A percentile compares a stretch with the other conserved stretches of the same genome.
These are phyloP conservation scores for Graphilbum ipis-grandicollis DNA, from an alignment of 2,329 filamentous ascomycete genomes.

Conservation along the genomic window DNA sequence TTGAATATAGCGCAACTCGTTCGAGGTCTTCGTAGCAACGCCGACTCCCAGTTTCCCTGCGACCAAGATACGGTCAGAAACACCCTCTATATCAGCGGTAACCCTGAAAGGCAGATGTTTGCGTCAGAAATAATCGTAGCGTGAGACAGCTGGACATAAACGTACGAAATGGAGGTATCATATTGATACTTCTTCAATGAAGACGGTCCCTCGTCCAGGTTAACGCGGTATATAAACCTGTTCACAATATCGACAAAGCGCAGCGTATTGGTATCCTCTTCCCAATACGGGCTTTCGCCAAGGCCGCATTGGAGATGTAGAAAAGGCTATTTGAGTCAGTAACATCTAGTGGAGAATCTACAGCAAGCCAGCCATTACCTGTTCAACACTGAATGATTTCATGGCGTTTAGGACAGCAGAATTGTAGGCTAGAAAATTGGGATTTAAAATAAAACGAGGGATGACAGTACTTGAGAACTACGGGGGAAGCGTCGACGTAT, in stretches of 20 bases:
- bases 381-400: background rate
- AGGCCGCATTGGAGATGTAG: background rate
- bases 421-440: too few relatives aligned
- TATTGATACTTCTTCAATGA: background rate
- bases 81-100: background rate
- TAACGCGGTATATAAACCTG: background rate
- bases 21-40: background rate
- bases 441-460: too few relatives aligned
- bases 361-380: background rate
- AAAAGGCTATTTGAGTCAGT: background rate
- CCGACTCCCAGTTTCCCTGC: background rate
- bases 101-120: background rate
- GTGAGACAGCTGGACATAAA: background rate
- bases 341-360: too few relatives aligned
- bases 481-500: too few relatives aligned
- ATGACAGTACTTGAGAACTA: too few relatives aligned
- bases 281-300: background rate
- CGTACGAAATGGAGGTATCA: background rate
- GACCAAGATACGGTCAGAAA: background rate
- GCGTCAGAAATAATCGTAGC: background rate
- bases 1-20: background rate
- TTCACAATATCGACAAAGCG: background rate
- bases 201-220: background rate
- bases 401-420: background rate
- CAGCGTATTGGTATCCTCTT: background rate